A percentile compares a stretch with the other conserved stretches of the same genome.
Conservation (phyloP, 106 monocot species). For the Dendrobium catenatum region DNA sequence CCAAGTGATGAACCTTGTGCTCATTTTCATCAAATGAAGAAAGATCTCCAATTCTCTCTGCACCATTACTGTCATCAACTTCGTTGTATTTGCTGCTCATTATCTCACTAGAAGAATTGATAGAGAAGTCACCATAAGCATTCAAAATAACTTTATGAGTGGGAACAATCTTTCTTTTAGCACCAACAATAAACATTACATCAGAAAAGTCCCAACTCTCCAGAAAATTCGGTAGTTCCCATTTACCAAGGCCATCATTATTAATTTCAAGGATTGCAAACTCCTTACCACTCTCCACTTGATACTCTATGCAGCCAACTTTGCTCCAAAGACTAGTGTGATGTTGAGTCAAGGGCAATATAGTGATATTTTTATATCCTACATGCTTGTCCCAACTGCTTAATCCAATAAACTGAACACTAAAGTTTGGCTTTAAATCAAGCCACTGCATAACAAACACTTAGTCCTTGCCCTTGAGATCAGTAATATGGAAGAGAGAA, state of each 20-base stretch:
- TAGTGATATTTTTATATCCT: conserved; percentile 77
- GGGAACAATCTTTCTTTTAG: conserved; percentile 21
- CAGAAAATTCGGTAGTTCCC: conserved; percentile 55
- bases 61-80: too few relatives aligned
- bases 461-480: conserved; percentile 23
- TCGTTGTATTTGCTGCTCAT: too few relatives aligned
- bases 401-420: conserved; percentile 83
- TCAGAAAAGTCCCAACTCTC: conserved; percentile 87
- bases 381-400: conserved; percentile 99
- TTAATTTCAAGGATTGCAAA: conserved; percentile 15
- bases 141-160: too few relatives aligned
- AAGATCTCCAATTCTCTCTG: too few relatives aligned
- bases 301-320: conserved; percentile 39
- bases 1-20: too few relatives aligned
- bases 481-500: too few relatives aligned
- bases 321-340: conserved; percentile 29
- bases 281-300: conserved; percentile 32
- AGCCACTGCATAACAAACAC: conserved; percentile 66
- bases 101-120: too few relatives aligned
- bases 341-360: conserved; percentile 51
- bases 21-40: too few relatives aligned
- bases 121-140: too few relatives aligned
- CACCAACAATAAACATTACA: conserved; percentile 59
- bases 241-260: conserved; percentile 29
- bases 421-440: conserved; percentile 55